Conservation (phyloP, 1,139 yeast genomes). For the Pichia norvegensis region DNA sequence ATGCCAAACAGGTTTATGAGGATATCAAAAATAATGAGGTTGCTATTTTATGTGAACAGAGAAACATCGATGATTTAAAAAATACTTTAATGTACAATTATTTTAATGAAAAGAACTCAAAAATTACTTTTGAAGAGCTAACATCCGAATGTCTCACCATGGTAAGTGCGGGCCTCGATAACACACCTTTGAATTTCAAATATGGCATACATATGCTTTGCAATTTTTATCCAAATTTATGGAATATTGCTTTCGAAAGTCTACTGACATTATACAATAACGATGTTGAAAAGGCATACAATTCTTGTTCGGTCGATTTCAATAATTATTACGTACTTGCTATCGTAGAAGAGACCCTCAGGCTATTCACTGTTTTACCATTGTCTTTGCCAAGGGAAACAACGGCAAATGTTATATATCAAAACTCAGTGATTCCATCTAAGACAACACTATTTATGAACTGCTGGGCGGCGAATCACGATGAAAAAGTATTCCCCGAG, state of each 20-base stretch:
- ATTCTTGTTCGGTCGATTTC: slow-evolving; percentile 23
- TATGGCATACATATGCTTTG: slow-evolving; percentile 58
- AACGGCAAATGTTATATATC: slow-evolving; percentile 39
- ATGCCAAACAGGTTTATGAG: slow-evolving; percentile 21
- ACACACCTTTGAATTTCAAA: slow-evolving; percentile 56
- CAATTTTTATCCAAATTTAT: slow-evolving; percentile 36
- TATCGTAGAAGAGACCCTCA: slow-evolving; percentile 51
- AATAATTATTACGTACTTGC: slow-evolving; percentile 48
- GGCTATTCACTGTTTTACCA: slow-evolving; percentile 62
- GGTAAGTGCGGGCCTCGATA: slow-evolving; percentile 76
- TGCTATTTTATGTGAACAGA: background rate
- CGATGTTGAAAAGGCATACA: slow-evolving; percentile 40
- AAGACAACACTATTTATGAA: slow-evolving; percentile 58
- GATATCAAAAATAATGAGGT: slow-evolving; percentile 1
- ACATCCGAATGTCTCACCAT: slow-evolving; percentile 62
- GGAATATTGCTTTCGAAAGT: slow-evolving; percentile 34
- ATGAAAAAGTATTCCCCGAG: slow-evolving; percentile 36
- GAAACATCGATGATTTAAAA: slow-evolving; percentile 2
- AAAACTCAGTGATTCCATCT: slow-evolving; percentile 39
- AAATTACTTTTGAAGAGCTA: slow-evolving; percentile 34
- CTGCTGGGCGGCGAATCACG: slow-evolving; percentile 67
- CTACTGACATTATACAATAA: slow-evolving; percentile 31
- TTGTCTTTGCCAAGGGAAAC: slow-evolving; percentile 57
- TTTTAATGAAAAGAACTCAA: slow-evolving; percentile 13
- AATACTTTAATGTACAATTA: slow-evolving; percentile 26